Evolutionary conservation across 306 rosid species (phyloP).

Genomic region (Glycine soja): DNA sequence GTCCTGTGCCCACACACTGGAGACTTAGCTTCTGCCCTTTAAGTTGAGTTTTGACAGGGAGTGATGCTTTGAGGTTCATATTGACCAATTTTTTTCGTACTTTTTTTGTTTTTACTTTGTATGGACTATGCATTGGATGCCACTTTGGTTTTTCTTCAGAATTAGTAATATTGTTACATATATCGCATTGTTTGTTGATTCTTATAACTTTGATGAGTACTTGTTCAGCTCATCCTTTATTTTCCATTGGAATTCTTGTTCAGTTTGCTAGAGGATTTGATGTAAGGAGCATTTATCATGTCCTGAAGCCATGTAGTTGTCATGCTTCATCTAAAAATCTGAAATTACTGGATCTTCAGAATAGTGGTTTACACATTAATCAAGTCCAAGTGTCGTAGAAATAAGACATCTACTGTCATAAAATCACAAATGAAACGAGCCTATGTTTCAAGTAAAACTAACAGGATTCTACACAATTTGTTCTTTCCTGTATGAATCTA

Average conservation of each 20-base stretch:
- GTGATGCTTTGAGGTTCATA: too few species aligned
- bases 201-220: background rate
- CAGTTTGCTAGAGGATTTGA: background rate
- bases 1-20: background rate
- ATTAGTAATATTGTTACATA: background rate
- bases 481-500: too few species aligned
- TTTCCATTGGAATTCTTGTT: background rate
- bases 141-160: background rate
- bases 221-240: background rate
- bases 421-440: background rate
- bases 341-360: background rate
- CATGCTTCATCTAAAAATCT: constrained; percentile 1
- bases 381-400: background rate
- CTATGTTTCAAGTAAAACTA: too few species aligned
- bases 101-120: too few species aligned
- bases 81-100: too few species aligned
- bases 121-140: background rate
- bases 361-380: background rate
- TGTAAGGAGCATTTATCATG: background rate
- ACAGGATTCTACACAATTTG: too few species aligned
- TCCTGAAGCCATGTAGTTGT: background rate
- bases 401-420: background rate
- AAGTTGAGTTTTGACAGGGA: too few species aligned
- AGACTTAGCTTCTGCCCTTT: background rate
- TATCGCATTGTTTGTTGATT: background rate